Evolutionary conservation across 371 early-diverging fungal genomes (phyloP).

Genomic region (Circinella umbellata): DNA sequence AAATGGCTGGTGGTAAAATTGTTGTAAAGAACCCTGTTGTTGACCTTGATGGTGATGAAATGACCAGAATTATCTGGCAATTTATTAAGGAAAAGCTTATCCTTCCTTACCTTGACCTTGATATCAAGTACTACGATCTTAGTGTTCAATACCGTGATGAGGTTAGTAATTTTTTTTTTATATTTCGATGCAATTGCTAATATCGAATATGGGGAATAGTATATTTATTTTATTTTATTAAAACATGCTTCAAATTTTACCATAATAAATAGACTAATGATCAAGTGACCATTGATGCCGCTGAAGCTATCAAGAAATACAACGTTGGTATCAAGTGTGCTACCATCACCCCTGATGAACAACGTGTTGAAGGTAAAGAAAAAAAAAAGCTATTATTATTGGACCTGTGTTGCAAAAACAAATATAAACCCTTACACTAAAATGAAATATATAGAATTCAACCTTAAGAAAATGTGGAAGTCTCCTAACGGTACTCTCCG

Average conservation of each 20-base stretch:
- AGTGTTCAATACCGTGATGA: conserved; percentile 91
- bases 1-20: conserved; percentile 49
- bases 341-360: conserved; percentile 98
- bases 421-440: background rate
- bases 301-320: conserved; percentile 95
- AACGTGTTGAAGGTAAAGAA: conserved; percentile 82
- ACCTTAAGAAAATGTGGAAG: conserved; percentile 95
- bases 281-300: conserved; percentile 95
- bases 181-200: too few relatives aligned
- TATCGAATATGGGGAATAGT: too few relatives aligned
- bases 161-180: conserved; percentile 34
- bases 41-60: conserved; percentile 96
- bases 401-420: background rate
- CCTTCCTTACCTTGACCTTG: conserved; percentile 89
- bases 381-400: background rate
- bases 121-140: conserved; percentile 96
- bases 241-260: background rate
- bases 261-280: conserved; percentile 78
- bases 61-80: conserved; percentile 96
- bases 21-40: conserved; percentile 86
- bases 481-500: conserved; percentile 98
- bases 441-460: conserved; percentile 73
- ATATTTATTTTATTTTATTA: too few relatives aligned
- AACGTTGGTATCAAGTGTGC: conserved; percentile 99
- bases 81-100: conserved; percentile 94